phyloP scores from a whole-genome alignment of 1,139 yeast species.

The Debaryomyces robertsiae region DNA sequence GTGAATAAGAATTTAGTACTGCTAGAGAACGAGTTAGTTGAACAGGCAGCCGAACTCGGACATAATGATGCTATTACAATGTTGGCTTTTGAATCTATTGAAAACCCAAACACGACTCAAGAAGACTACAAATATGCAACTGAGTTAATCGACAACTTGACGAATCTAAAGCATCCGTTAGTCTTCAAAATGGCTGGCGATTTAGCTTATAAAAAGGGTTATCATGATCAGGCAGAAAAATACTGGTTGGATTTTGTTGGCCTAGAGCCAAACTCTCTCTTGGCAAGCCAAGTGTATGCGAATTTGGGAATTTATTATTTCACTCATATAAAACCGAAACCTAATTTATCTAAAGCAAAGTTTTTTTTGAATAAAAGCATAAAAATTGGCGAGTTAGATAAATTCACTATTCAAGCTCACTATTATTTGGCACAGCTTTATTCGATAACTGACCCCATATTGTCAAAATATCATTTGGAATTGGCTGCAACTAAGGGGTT shows the following conservation, averaged over 20 bases:
- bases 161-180: conserved; percentile 65
- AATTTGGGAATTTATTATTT: conserved; percentile 69
- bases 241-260: conserved; percentile 64
- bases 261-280: conserved; percentile 54
- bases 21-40: conserved; percentile 71
- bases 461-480: conserved; percentile 71
- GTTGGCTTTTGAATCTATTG: conserved; percentile 63
- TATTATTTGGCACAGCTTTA: conserved; percentile 75
- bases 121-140: conserved; percentile 69
- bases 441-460: conserved; percentile 54
- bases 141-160: conserved; percentile 59
- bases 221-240: conserved; percentile 52
- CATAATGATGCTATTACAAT: conserved; percentile 78
- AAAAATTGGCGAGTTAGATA: conserved; percentile 56
- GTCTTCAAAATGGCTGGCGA: conserved; percentile 77
- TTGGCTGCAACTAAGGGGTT: conserved; percentile 77
- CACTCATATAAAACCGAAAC: conserved; percentile 37
- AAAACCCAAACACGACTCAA: conserved; percentile 29
- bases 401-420: conserved; percentile 65
- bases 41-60: conserved; percentile 82
- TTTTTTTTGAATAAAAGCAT: conserved; percentile 63
- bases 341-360: conserved; percentile 56
- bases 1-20: conserved; percentile 56
- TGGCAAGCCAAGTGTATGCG: conserved; percentile 75
- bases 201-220: conserved; percentile 52